Conservation (phyloP, 805 yeast species). For the Kuraishia cidri region DNA sequence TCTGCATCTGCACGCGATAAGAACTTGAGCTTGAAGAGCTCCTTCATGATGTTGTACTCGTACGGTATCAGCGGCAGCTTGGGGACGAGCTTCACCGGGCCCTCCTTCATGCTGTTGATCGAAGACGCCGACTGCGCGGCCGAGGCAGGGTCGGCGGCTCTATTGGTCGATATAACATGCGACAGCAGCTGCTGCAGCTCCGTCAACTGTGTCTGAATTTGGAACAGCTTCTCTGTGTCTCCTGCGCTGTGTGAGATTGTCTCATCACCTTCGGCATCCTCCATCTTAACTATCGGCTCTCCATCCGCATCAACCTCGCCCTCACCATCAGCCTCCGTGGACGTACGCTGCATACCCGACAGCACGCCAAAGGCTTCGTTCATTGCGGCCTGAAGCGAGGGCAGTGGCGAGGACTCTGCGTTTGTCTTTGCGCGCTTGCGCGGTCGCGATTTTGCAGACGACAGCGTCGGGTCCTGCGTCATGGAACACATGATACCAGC, state of each 20-base stretch:
- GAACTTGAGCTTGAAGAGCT: constrained; percentile 24
- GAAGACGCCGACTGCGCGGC: constrained; percentile 15
- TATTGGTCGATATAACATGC: constrained; percentile 13
- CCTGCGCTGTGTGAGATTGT: constrained; percentile 3
- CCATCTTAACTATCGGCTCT: neutral
- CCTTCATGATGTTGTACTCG: constrained; percentile 26
- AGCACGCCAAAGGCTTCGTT: constrained; percentile 14
- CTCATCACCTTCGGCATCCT: constrained; percentile 11
- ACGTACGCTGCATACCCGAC: constrained; percentile 12
- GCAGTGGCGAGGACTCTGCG: constrained; percentile 16
- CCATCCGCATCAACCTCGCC: neutral
- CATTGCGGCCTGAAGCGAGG: constrained; percentile 16
- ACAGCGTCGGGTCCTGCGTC: constrained; percentile 40
- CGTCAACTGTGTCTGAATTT: constrained; percentile 18
- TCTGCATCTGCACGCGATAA: constrained; percentile 24
- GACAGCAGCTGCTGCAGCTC: constrained; percentile 20
- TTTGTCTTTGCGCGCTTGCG: constrained; percentile 17
- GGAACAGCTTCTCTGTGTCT: constrained; percentile 6
- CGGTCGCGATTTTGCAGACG: constrained; percentile 26
- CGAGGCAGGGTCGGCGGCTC: neutral
- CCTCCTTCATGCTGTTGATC: constrained; percentile 24
- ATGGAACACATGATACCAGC: constrained; percentile 36
- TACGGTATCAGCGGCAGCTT: constrained; percentile 25
- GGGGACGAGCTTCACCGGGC: constrained; percentile 20
- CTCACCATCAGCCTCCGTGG: constrained; percentile 4